These are phyloP conservation scores for Neonectria neomacrospora DNA, from an alignment of 2,329 filamentous ascomycete genomes.

Conservation along the genomic window DNA sequence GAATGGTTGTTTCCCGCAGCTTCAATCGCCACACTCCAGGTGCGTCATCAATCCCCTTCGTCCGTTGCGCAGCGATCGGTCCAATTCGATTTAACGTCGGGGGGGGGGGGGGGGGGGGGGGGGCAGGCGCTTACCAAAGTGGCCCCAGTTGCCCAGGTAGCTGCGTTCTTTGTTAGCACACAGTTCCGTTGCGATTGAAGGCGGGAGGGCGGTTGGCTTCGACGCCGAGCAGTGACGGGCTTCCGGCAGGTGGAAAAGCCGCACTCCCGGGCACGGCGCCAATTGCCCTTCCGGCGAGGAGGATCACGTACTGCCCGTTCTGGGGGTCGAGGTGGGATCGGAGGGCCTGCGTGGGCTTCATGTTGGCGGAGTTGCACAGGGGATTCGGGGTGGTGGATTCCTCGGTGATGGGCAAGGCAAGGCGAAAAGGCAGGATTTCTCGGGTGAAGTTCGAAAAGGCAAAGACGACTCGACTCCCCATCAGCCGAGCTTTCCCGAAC, in stretches of 20 bases:
- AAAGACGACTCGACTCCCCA: constrained; percentile 36
- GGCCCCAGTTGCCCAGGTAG: constrained; percentile 80
- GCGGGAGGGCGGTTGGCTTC: constrained; percentile 23
- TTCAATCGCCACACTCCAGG: constrained; percentile 34
- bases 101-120: constrained; percentile 16
- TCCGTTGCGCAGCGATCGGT: constrained; percentile 37
- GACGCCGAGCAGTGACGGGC: constrained; percentile 16
- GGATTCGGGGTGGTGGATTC: constrained; percentile 38
- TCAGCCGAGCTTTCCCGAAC: constrained; percentile 51
- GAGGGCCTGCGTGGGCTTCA: constrained; percentile 56
- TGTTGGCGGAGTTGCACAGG: constrained; percentile 46
- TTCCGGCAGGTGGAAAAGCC: constrained; percentile 47
- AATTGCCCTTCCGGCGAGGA: constrained; percentile 33
- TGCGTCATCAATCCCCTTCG: constrained; percentile 36
- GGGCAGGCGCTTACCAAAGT: constrained; percentile 70
- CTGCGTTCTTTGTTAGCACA: constrained; percentile 56
- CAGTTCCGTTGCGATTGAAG: constrained; percentile 22
- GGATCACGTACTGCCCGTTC: constrained; percentile 51
- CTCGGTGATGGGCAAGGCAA: constrained; percentile 41
- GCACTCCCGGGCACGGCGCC: constrained; percentile 38
- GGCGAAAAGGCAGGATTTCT: constrained; percentile 47
- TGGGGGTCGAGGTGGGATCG: constrained; percentile 48
- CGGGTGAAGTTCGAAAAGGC: constrained; percentile 42
- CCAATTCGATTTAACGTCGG: constrained; percentile 35
- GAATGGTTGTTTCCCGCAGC: not conserved